Conservation (phyloP, 2,329 filamentous ascomycete genomes). For the Diplodia corticola region DNA sequence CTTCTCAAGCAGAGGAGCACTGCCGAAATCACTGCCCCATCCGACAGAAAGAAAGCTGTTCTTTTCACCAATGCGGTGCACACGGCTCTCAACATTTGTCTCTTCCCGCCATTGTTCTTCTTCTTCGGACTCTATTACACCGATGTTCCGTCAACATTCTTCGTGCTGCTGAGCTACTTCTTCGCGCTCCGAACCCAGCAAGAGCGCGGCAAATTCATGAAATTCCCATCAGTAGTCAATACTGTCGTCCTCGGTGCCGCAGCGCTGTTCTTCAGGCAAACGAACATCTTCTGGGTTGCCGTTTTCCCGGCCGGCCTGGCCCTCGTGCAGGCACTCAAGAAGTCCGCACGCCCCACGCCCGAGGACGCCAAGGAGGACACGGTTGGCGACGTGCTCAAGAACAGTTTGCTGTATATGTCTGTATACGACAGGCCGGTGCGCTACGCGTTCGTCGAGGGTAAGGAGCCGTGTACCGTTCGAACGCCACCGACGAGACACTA, state of each 20-base stretch:
- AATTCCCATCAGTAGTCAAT: conserved; percentile 23
- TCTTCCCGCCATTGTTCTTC: conserved; percentile 93
- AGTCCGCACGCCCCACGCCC: conserved; percentile 13
- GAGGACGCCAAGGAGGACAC: conserved; percentile 12
- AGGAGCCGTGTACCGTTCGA: background rate
- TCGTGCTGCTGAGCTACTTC: conserved; percentile 70
- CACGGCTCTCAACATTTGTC: conserved; percentile 72
- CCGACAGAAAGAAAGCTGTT: conserved; percentile 33
- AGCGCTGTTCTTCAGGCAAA: conserved; percentile 80
- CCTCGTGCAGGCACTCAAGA: conserved; percentile 34
- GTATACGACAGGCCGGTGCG: conserved; percentile 26
- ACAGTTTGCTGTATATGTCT: conserved; percentile 19
- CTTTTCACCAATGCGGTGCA: conserved; percentile 48
- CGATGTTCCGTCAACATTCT: conserved; percentile 77
- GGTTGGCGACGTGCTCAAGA: conserved; percentile 2
- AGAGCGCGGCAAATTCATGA: conserved; percentile 25
- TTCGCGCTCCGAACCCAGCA: conserved; percentile 37
- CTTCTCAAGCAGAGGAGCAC: conserved; percentile 8
- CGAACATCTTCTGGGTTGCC: conserved; percentile 94
- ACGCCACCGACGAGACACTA: background rate
- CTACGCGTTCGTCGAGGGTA: conserved; percentile 25
- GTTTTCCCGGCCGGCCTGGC: conserved; percentile 66
- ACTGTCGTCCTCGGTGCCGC: conserved; percentile 59
- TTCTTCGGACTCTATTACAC: conserved; percentile 96
- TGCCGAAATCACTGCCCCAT: background rate